Conservation (phyloP, 306 rosid genomes). For the Hippophae tibetana region DNA sequence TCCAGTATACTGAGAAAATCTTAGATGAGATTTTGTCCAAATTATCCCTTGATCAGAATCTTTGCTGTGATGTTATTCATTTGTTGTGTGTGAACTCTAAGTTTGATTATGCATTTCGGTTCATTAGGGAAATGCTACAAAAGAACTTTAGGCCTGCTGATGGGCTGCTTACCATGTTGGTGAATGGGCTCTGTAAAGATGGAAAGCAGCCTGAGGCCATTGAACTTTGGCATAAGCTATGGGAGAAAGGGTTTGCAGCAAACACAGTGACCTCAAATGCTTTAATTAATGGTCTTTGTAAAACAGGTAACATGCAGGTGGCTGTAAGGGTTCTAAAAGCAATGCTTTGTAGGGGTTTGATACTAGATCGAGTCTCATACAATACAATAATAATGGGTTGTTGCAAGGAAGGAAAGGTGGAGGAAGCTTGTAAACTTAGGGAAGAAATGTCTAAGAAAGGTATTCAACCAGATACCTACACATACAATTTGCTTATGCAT, state of each 20-base stretch:
- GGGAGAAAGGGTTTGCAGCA: slow-evolving; percentile 38
- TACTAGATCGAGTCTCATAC: slow-evolving; percentile 50
- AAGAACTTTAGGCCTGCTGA: slow-evolving; percentile 47
- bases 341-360: slow-evolving; percentile 51
- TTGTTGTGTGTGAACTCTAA: slow-evolving; percentile 37
- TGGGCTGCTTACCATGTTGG: slow-evolving; percentile 49
- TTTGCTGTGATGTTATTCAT: slow-evolving; percentile 40
- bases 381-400: slow-evolving; percentile 60
- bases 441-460: slow-evolving; percentile 45
- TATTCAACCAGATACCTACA: slow-evolving; percentile 49
- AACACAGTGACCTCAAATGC: slow-evolving; percentile 58
- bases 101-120: slow-evolving; percentile 38
- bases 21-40: slow-evolving; percentile 32
- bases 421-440: slow-evolving; percentile 43
- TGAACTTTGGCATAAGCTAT: slow-evolving; percentile 60
- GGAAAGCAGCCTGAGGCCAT: slow-evolving; percentile 45
- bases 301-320: slow-evolving; percentile 36
- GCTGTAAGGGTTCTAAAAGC: slow-evolving; percentile 24
- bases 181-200: slow-evolving; percentile 50
- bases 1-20: slow-evolving; percentile 38
- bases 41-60: slow-evolving; percentile 35
- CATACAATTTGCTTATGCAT: slow-evolving; percentile 52
- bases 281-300: slow-evolving; percentile 59
- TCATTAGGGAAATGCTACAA: slow-evolving; percentile 30
- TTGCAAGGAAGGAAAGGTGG: slow-evolving; percentile 43